Conservation (phyloP, 2,329 filamentous ascomycete genomes). For the Cryphonectria radicalis region DNA sequence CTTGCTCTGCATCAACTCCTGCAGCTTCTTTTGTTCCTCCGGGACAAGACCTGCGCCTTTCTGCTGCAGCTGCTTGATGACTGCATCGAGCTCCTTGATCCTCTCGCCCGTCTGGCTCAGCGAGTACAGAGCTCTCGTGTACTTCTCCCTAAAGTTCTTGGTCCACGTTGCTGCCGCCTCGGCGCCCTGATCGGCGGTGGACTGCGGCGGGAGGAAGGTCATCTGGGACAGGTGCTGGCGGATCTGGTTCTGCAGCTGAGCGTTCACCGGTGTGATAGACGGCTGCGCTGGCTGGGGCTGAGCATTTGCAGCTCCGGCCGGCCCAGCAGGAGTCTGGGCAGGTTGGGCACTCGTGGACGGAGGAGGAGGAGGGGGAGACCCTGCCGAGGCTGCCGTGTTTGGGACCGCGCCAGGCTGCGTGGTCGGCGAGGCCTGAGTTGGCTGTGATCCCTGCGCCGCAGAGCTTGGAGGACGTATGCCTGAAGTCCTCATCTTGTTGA, state of each 20-base stretch:
- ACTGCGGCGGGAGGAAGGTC: slow-evolving; percentile 49
- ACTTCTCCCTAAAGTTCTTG: slow-evolving; percentile 51
- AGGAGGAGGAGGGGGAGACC: slow-evolving; percentile 13
- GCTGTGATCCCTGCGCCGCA: not conserved
- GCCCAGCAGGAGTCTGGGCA: slow-evolving; percentile 16
- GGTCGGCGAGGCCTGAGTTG: slow-evolving; percentile 17
- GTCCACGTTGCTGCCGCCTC: slow-evolving; percentile 53
- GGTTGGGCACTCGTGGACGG: slow-evolving; percentile 26
- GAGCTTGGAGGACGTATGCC: slow-evolving; percentile 19
- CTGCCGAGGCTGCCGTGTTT: slow-evolving; percentile 17
- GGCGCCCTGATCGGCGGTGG: slow-evolving; percentile 47
- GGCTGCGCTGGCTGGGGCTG: slow-evolving; percentile 35
- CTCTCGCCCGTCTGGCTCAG: slow-evolving; percentile 53
- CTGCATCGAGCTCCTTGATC: slow-evolving; percentile 47
- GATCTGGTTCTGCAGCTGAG: slow-evolving; percentile 41
- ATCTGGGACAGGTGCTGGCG: slow-evolving; percentile 53
- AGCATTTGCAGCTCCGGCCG: slow-evolving; percentile 23
- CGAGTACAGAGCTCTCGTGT: slow-evolving; percentile 51
- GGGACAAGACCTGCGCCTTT: slow-evolving; percentile 49
- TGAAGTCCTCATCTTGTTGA: slow-evolving; percentile 52
- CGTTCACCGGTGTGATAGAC: not conserved
- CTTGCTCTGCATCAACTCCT: slow-evolving; percentile 48
- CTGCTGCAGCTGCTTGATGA: slow-evolving; percentile 47
- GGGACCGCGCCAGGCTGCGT: slow-evolving; percentile 22
- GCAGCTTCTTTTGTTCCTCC: slow-evolving; percentile 52